phyloP scores from a whole-genome alignment of 1,284 basidiomycete species.

The Cryptococcus sp. region DNA sequence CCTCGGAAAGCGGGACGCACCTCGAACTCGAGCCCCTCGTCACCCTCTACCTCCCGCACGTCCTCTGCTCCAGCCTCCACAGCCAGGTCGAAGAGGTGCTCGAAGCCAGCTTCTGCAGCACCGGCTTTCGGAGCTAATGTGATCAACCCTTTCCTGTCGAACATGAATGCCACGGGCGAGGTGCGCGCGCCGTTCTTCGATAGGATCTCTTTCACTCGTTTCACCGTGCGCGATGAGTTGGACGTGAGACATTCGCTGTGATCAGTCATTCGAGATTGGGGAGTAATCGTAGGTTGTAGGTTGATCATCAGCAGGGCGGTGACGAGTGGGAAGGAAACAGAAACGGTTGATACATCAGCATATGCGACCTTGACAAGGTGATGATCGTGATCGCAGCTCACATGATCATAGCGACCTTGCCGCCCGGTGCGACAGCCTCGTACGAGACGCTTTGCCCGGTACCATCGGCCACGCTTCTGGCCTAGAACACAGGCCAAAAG shows the following conservation, averaged over 20 bases:
- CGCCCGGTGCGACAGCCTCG: slow-evolving; percentile 67
- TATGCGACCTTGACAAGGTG: too few species aligned
- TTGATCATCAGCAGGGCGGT: not conserved
- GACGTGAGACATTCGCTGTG: slow-evolving; percentile 74
- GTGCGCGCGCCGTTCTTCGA: slow-evolving; percentile 64
- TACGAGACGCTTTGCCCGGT: slow-evolving; percentile 58
- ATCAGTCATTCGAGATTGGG: too few species aligned
- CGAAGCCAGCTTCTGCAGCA: slow-evolving; percentile 31
- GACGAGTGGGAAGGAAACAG: not conserved
- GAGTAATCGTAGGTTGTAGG: too few species aligned
- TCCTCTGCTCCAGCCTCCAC: slow-evolving; percentile 57
- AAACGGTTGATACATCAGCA: not conserved
- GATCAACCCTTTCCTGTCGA: slow-evolving; percentile 68
- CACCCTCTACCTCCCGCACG: slow-evolving; percentile 49
- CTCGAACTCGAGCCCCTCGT: slow-evolving; percentile 34
- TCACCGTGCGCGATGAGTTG: slow-evolving; percentile 70
- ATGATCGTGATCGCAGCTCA: slow-evolving; percentile 52
- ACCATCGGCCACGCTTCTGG: slow-evolving; percentile 36
- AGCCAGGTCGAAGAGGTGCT: slow-evolving; percentile 50
- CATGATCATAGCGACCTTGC: slow-evolving; percentile 74
- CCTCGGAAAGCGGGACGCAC: not conserved
- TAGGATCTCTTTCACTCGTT: slow-evolving; percentile 65
- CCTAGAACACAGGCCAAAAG: slow-evolving; percentile 16
- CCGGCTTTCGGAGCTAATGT: slow-evolving; percentile 51
- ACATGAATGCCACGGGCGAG: slow-evolving; percentile 75